phyloP scores from a whole-genome alignment of 139 green algal species.

The Pleodorina starrii region DNA sequence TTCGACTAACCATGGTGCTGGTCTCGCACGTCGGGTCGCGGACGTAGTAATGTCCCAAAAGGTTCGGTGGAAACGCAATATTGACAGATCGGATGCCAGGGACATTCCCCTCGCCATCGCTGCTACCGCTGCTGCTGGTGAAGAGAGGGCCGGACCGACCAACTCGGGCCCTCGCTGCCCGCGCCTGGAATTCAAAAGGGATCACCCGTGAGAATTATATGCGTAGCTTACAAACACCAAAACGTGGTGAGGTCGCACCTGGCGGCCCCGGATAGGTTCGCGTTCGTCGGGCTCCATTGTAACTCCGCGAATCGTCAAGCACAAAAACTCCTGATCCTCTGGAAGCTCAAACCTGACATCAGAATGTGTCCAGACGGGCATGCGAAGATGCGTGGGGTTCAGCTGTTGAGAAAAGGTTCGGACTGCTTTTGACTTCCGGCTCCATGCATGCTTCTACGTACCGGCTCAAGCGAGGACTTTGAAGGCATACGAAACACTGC shows the following conservation, averaged over 20 bases:
- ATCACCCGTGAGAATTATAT: neutral
- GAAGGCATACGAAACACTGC: no score
- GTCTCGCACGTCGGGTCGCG: neutral
- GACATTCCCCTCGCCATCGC: neutral
- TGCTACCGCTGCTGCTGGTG: conserved; percentile 6
- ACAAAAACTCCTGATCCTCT: no score
- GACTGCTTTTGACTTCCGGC: no score
- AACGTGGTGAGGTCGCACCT: neutral
- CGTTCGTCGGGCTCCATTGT: neutral
- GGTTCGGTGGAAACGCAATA: neutral
- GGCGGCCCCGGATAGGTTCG: neutral
- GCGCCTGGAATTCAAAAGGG: neutral
- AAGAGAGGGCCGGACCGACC: neutral
- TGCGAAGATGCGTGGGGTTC: no score
- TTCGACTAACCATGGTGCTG: neutral
- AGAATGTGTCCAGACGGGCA: no score
- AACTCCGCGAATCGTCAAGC: neutral
- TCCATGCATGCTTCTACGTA: no score
- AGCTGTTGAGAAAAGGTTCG: no score
- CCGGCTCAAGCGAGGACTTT: no score
- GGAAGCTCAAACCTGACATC: no score
- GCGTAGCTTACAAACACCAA: no score
- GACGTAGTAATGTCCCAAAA: neutral
- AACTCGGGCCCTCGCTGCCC: neutral
- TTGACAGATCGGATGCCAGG: no score